These are phyloP conservation scores for Sphaerobolus stellatus DNA, from an alignment of 1,284 basidiomycete species.

Conservation along the genomic window DNA sequence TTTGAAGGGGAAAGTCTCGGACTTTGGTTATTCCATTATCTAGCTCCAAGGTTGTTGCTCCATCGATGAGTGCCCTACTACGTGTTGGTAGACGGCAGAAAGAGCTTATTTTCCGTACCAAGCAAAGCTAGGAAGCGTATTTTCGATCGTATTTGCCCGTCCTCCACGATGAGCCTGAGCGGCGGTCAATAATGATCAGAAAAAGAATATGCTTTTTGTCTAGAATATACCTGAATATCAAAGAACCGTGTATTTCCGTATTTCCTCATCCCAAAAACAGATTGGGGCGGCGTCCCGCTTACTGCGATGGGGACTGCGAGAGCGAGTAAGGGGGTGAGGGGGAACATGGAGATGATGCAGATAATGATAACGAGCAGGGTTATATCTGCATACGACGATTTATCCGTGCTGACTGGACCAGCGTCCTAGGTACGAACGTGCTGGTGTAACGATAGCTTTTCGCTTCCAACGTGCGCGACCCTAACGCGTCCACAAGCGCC, in stretches of 20 bases:
- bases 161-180: conserved; percentile 73
- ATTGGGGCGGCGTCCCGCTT: conserved; percentile 1
- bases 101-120: conserved; percentile 43
- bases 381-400: too few species aligned
- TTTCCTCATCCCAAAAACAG: background rate
- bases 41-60: conserved; percentile 72
- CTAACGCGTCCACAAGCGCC: too few species aligned
- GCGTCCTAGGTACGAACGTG: too few species aligned
- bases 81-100: conserved; percentile 8
- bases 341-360: background rate
- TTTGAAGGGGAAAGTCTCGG: conserved; percentile 13
- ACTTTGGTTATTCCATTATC: conserved; percentile 76
- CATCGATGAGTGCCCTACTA: conserved; percentile 66
- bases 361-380: background rate
- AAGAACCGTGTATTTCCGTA: conserved; percentile 10
- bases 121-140: conserved; percentile 68
- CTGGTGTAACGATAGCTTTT: too few species aligned
- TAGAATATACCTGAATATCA: conserved; percentile 15
- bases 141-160: conserved; percentile 71
- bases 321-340: too few species aligned
- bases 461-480: too few species aligned
- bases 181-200: background rate
- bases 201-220: background rate
- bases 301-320: background rate
- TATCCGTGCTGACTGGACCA: too few species aligned